Evolutionary conservation across 2,329 filamentous ascomycete genomes (phyloP).

Genomic region (Plenodomus biglobosus): DNA sequence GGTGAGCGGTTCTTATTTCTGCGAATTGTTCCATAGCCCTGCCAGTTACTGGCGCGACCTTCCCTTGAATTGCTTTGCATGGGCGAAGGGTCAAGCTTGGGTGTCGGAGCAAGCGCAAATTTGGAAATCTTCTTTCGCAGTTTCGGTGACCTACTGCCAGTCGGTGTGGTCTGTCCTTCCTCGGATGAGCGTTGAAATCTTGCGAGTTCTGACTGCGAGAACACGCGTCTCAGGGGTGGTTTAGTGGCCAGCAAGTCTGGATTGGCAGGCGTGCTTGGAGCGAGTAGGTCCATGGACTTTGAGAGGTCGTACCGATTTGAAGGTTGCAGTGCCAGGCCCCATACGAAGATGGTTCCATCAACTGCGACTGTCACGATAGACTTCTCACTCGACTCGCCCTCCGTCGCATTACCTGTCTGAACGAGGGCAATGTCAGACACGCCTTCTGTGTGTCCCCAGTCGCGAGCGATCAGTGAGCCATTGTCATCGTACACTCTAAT

Average conservation of each 20-base stretch:
- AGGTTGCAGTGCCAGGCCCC: constrained; percentile 41
- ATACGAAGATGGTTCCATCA: constrained; percentile 55
- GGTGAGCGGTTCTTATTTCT: constrained; percentile 46
- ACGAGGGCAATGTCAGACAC: constrained; percentile 78
- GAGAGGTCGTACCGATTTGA: constrained; percentile 36
- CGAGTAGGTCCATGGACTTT: constrained; percentile 43
- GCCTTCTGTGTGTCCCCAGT: constrained; percentile 94
- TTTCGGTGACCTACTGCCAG: constrained; percentile 52
- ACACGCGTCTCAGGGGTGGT: constrained; percentile 77
- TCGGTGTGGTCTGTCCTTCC: constrained; percentile 35
- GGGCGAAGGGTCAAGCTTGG: constrained; percentile 49
- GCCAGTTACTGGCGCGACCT: constrained; percentile 17
- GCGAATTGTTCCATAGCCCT: constrained; percentile 23
- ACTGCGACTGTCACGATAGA: constrained; percentile 53
- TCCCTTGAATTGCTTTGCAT: constrained; percentile 30
- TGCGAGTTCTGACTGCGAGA: constrained; percentile 84
- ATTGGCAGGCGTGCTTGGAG: constrained; percentile 34
- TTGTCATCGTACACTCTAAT: constrained; percentile 85
- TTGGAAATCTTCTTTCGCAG: constrained; percentile 60
- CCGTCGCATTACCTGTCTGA: constrained; percentile 44
- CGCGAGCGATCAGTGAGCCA: constrained; percentile 77
- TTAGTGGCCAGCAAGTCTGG: constrained; percentile 48
- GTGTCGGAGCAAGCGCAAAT: constrained; percentile 50
- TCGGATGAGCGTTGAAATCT: constrained; percentile 66
- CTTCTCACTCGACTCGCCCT: constrained; percentile 52